A percentile compares a stretch with the other conserved stretches of the same genome.
These are phyloP conservation scores for Artemisia princeps DNA, from an alignment of 140 eudicot species.

Conservation along the genomic window DNA sequence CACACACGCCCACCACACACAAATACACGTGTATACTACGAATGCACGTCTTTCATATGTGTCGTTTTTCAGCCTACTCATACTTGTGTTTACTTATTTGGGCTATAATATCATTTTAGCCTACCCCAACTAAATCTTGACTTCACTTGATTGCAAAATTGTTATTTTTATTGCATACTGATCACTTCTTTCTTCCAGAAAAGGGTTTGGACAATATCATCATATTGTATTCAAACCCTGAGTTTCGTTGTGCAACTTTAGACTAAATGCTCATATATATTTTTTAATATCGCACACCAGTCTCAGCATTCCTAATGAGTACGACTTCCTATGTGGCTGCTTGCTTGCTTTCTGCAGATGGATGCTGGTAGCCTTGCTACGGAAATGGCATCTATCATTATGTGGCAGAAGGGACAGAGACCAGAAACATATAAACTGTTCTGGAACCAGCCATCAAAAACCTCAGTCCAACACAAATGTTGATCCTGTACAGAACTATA, in stretches of 20 bases:
- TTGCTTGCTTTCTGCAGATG: slow-evolving; percentile 45
- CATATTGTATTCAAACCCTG: too few relatives aligned
- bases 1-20: neutral
- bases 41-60: neutral
- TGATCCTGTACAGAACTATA: slow-evolving; percentile 33
- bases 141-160: too few relatives aligned
- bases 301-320: slow-evolving; percentile 8
- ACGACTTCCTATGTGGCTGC: slow-evolving; percentile 12
- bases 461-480: slow-evolving; percentile 34
- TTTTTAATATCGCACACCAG: neutral
- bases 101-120: neutral
- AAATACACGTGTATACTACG: neutral
- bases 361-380: slow-evolving; percentile 79
- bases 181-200: too few relatives aligned
- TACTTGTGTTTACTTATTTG: neutral
- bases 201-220: too few relatives aligned
- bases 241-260: too few relatives aligned
- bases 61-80: neutral
- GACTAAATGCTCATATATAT: neutral
- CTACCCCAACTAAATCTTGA: neutral
- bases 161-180: too few relatives aligned
- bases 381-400: slow-evolving; percentile 82
- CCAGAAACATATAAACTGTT: slow-evolving; percentile 67
- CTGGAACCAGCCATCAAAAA: slow-evolving; percentile 52
- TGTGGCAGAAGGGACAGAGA: slow-evolving; percentile 74